Percentiles rank a stretch among this genome's conserved stretches.
Evolutionary conservation across 352 stramenopile species (phyloP).

Genomic region (Phytophthora hybrid): DNA sequence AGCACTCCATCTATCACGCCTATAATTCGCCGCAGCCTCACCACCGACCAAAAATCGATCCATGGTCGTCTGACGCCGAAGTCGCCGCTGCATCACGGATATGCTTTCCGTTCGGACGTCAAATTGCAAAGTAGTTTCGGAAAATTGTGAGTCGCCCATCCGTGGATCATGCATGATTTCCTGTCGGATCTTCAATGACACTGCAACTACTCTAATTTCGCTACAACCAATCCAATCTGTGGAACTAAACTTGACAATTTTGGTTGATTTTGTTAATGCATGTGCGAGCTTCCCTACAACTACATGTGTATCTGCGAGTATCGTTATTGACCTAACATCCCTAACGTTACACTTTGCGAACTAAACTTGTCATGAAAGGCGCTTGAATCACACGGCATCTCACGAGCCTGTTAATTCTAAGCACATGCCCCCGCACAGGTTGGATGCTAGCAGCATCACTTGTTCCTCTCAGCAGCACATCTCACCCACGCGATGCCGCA

Average conservation of each 20-base stretch:
- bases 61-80: slow-evolving; percentile 9
- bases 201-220: neutral
- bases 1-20: slow-evolving; percentile 6
- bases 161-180: neutral
- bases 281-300: slow-evolving; percentile 4
- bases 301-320: slow-evolving; percentile 19
- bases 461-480: neutral
- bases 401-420: too few relatives aligned
- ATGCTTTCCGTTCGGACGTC: neutral
- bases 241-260: neutral
- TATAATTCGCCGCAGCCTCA: neutral
- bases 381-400: too few relatives aligned
- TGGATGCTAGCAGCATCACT: neutral
- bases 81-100: neutral
- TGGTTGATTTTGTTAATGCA: neutral
- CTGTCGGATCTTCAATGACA: neutral
- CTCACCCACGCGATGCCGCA: neutral
- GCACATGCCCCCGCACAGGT: too few relatives aligned
- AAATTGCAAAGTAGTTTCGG: neutral
- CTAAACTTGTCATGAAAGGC: too few relatives aligned
- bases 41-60: slow-evolving; percentile 2
- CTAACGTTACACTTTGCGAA: neutral
- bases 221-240: neutral
- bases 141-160: neutral
- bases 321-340: neutral